Evolutionary conservation across 768 basidiomycete species (phyloP).

Genomic region (Psilocybe subaeruginosa): DNA sequence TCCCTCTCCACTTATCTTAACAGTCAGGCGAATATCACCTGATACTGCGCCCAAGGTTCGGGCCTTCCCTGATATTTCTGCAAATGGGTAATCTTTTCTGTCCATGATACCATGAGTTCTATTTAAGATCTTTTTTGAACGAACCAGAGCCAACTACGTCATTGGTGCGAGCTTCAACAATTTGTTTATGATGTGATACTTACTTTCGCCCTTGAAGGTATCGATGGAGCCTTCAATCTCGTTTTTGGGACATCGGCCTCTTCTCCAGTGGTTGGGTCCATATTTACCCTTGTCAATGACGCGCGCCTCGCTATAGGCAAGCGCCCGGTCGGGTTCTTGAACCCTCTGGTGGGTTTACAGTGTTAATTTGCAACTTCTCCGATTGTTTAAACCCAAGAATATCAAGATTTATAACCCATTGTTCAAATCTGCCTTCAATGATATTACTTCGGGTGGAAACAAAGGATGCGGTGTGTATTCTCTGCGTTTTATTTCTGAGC

Average conservation of each 20-base stretch:
- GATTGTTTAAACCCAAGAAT: not conserved
- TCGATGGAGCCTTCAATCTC: constrained; percentile 41
- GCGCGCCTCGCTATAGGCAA: constrained; percentile 47
- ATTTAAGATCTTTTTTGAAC: not conserved
- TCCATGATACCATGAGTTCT: not conserved
- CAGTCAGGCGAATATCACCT: not conserved
- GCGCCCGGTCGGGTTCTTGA: constrained; percentile 50
- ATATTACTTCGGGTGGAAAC: constrained; percentile 43
- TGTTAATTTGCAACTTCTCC: not conserved
- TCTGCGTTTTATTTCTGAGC: constrained; percentile 3
- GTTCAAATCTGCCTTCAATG: constrained; percentile 40
- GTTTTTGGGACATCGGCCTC: constrained; percentile 55
- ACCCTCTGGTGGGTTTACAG: constrained; percentile 38
- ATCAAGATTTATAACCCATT: constrained; percentile 35
- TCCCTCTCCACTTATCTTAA: no score
- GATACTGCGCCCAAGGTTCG: constrained; percentile 34
- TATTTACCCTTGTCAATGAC: constrained; percentile 57
- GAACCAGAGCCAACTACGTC: constrained; percentile 40
- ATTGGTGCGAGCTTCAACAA: constrained; percentile 27
- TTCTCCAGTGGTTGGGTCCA: constrained; percentile 50
- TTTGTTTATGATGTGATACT: not conserved
- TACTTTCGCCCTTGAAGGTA: constrained; percentile 14
- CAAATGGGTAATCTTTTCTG: constrained; percentile 39
- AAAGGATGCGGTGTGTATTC: constrained; percentile 36
- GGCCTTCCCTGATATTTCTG: constrained; percentile 54